Conservation (phyloP, 1,139 yeast genomes). For the Zygosaccharomyces sapae region DNA sequence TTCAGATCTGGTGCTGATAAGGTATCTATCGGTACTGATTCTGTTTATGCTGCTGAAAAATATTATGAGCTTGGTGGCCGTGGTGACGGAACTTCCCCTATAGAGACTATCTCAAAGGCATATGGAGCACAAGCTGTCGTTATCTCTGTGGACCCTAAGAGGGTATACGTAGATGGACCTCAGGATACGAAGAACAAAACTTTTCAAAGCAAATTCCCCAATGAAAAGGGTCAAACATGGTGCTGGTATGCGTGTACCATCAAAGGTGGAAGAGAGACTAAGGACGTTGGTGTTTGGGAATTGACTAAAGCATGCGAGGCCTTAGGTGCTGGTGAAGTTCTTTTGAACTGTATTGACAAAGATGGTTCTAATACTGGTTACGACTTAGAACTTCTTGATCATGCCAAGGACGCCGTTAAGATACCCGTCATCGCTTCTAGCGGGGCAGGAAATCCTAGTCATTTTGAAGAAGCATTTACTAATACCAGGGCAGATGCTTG, state of each 20-base stretch:
- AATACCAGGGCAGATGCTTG: slow-evolving; percentile 91
- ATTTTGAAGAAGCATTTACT: slow-evolving; percentile 80
- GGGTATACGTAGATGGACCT: slow-evolving; percentile 67
- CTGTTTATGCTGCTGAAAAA: slow-evolving; percentile 83
- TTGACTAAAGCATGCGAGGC: slow-evolving; percentile 83
- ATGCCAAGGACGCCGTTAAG: slow-evolving; percentile 67
- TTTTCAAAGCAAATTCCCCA: slow-evolving; percentile 54
- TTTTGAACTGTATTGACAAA: slow-evolving; percentile 89
- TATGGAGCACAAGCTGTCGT: slow-evolving; percentile 97
- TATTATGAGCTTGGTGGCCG: slow-evolving; percentile 56
- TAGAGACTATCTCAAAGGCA: slow-evolving; percentile 83
- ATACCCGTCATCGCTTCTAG: slow-evolving; percentile 96
- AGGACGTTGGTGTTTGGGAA: slow-evolving; percentile 89
- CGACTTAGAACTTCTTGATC: slow-evolving; percentile 76
- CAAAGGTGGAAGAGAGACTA: slow-evolving; percentile 88
- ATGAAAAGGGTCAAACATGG: slow-evolving; percentile 81
- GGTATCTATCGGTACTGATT: slow-evolving; percentile 96
- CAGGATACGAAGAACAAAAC: slow-evolving; percentile 57
- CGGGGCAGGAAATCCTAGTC: slow-evolving; percentile 92
- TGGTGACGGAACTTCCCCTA: slow-evolving; percentile 74
- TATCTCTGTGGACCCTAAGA: slow-evolving; percentile 91
- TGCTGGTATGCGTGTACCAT: slow-evolving; percentile 95
- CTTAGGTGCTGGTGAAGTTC: slow-evolving; percentile 94
- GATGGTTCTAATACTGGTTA: slow-evolving; percentile 94
- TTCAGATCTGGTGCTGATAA: slow-evolving; percentile 97